Conservation (phyloP, 768 basidiomycete species). For the Pleurotus tuoliensis region DNA sequence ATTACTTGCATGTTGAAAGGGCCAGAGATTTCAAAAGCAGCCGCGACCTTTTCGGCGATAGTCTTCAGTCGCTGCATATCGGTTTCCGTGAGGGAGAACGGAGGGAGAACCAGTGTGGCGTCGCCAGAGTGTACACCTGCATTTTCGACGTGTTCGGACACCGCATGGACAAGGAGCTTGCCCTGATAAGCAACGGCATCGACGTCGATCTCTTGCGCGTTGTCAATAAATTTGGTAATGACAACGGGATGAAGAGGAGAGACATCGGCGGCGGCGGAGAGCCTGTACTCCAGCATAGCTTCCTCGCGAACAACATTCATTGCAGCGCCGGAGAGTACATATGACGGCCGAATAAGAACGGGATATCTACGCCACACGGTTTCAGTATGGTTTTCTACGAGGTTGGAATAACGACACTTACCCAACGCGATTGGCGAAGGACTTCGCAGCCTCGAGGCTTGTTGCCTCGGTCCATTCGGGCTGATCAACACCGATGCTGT, state of each 20-base stretch:
- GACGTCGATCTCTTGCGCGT: slow-evolving; percentile 96
- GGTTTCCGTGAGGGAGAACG: slow-evolving; percentile 67
- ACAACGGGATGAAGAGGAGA: slow-evolving; percentile 98
- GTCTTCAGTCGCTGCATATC: slow-evolving; percentile 89
- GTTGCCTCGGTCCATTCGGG: slow-evolving; percentile 95
- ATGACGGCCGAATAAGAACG: slow-evolving; percentile 96
- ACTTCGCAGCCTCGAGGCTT: slow-evolving; percentile 84
- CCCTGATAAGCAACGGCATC: slow-evolving; percentile 96
- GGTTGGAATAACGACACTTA: slow-evolving; percentile 26
- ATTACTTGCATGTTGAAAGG: slow-evolving; percentile 99
- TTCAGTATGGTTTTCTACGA: background rate
- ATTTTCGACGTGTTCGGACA: slow-evolving; percentile 98
- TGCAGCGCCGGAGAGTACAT: slow-evolving; percentile 96
- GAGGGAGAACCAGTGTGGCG: slow-evolving; percentile 95
- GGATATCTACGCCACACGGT: slow-evolving; percentile 61
- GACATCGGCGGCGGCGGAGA: slow-evolving; percentile 95
- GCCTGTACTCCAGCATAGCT: slow-evolving; percentile 81
- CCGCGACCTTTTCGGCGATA: slow-evolving; percentile 93
- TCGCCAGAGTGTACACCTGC: slow-evolving; percentile 99
- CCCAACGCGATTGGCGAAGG: slow-evolving; percentile 84
- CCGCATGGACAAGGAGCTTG: slow-evolving; percentile 87
- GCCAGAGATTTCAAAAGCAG: slow-evolving; percentile 93
- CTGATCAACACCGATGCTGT: slow-evolving; percentile 93
- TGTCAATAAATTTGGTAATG: slow-evolving; percentile 97
- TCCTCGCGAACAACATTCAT: slow-evolving; percentile 99